A percentile compares a stretch with the other conserved stretches of the same genome.
Conservation (phyloP, 306 rosid genomes). For the Myrica gale region DNA sequence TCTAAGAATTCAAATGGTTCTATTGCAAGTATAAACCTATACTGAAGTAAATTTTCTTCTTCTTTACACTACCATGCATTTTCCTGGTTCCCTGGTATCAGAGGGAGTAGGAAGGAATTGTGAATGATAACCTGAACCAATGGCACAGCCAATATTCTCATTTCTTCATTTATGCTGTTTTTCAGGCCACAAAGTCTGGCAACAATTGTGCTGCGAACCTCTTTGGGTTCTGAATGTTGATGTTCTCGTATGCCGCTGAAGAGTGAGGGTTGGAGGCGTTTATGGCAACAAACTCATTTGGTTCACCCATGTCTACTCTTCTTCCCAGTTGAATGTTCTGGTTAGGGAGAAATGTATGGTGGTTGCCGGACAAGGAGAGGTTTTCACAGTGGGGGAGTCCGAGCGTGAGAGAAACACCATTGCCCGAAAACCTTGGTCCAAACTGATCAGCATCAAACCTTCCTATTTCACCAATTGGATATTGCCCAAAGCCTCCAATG, state of each 20-base stretch:
- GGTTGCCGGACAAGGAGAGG: constrained; percentile 60
- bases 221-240: constrained; percentile 87
- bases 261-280: constrained; percentile 63
- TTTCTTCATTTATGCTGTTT: constrained; percentile 17
- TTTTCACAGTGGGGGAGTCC: constrained; percentile 90
- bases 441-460: constrained; percentile 74
- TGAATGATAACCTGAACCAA: constrained; percentile 20
- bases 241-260: constrained; percentile 69
- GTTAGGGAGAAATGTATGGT: constrained; percentile 65
- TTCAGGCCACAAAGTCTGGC: constrained; percentile 80
- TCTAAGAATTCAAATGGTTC: constrained; percentile 70
- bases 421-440: constrained; percentile 75
- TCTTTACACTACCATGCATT: constrained; percentile 73
- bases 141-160: constrained; percentile 19
- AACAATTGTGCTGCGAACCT: constrained; percentile 87
- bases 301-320: constrained; percentile 65
- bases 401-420: constrained; percentile 85
- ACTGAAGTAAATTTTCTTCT: constrained; percentile 59
- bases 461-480: constrained; percentile 82
- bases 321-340: constrained; percentile 73
- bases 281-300: constrained; percentile 60
- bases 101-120: constrained; percentile 34
- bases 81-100: constrained; percentile 37
- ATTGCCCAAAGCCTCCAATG: constrained; percentile 76
- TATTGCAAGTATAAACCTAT: constrained; percentile 76